Evolutionary conservation across 106 monocot species (phyloP).

Genomic region (Dendrobium nobile): DNA sequence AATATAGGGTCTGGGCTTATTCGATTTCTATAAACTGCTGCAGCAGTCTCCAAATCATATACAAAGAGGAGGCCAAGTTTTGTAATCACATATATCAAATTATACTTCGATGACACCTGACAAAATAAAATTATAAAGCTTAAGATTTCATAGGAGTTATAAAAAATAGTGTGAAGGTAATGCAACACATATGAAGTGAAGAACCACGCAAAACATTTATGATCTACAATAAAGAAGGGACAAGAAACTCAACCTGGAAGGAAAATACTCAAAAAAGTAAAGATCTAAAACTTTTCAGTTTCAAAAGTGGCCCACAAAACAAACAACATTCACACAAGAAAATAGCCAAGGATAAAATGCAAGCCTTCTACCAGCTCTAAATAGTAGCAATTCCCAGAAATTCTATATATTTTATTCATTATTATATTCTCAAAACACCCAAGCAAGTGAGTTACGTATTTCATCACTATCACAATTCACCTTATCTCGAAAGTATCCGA

Average conservation of each 20-base stretch:
- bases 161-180: not conserved
- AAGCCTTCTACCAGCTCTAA: no score
- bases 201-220: not conserved
- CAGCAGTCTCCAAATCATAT: constrained; percentile 93
- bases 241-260: not conserved
- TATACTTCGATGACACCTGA: constrained; percentile 92
- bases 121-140: not conserved
- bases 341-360: no score
- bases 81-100: constrained; percentile 91
- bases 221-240: not conserved
- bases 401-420: no score
- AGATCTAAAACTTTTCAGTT: not conserved
- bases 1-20: constrained; percentile 99
- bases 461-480: no score
- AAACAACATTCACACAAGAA: no score
- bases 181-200: not conserved
- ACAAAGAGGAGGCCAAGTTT: constrained; percentile 97
- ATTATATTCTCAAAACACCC: no score
- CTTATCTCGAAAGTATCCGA: no score
- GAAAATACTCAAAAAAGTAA: not conserved
- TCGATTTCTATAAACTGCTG: constrained; percentile 94
- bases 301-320: not conserved
- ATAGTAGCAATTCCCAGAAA: no score
- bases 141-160: not conserved
- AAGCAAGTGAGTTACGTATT: no score